These are phyloP conservation scores for Xylaria sp. DNA, from an alignment of 2,329 filamentous ascomycete genomes.

Conservation along the genomic window DNA sequence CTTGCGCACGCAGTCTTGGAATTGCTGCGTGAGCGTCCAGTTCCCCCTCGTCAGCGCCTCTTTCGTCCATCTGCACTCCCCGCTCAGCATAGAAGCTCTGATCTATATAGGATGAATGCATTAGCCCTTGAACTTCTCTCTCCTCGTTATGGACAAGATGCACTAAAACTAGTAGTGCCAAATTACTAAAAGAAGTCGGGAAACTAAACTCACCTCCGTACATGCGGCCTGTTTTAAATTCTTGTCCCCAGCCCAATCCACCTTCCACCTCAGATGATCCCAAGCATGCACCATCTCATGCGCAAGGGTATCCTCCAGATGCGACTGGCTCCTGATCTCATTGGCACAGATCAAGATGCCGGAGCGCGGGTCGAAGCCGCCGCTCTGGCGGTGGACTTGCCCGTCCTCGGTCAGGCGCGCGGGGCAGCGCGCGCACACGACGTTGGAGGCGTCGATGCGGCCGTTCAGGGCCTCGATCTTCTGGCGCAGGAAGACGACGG, in stretches of 20 bases:
- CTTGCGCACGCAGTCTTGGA: slow-evolving; percentile 89
- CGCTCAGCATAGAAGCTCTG: slow-evolving; percentile 88
- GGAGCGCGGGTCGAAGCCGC: slow-evolving; percentile 86
- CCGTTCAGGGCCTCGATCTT: slow-evolving; percentile 85
- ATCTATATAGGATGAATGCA: slow-evolving; percentile 66
- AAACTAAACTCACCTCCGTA: slow-evolving; percentile 74
- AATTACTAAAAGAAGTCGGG: background rate
- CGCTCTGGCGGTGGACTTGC: slow-evolving; percentile 72
- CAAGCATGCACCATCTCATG: slow-evolving; percentile 99
- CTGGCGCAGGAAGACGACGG: slow-evolving; percentile 86
- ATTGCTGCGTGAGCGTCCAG: slow-evolving; percentile 89
- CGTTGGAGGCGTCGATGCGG: slow-evolving; percentile 76
- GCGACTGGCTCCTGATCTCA: slow-evolving; percentile 80
- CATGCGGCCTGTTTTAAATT: slow-evolving; percentile 91
- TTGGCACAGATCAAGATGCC: slow-evolving; percentile 96
- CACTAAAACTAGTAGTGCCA: background rate
- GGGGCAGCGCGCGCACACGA: slow-evolving; percentile 84
- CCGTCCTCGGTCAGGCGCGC: slow-evolving; percentile 66
- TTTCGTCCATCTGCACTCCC: slow-evolving; percentile 90
- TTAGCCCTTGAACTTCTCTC: background rate
- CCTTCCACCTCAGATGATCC: slow-evolving; percentile 91
- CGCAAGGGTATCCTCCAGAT: slow-evolving; percentile 91
- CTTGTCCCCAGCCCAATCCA: slow-evolving; percentile 78
- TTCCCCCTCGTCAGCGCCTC: slow-evolving; percentile 88
- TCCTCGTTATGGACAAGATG: background rate